Base-by-base conservation (phyloP, 78 protist species). In the Blattamonas nauphoetae region DNA sequence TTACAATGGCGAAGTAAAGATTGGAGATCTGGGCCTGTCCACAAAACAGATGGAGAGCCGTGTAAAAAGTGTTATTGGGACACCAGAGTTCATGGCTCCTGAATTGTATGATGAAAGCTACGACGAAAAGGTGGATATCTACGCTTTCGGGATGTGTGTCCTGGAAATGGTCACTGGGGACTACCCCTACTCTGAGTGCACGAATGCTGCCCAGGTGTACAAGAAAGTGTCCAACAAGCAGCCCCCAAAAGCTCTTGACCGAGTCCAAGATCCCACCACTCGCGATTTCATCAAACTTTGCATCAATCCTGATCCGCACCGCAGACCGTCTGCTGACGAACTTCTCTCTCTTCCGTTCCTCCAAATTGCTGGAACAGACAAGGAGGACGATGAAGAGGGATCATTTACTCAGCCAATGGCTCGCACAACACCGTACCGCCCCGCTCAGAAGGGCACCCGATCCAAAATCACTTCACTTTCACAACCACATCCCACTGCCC, bases 51-150 rank as follows among this genome's bases (percentile, higher is more conserved):
- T 29, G 0, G 43, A 41, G 42, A 5, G 77, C 21, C 45, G 55
- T 3, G 84, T 88, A 2, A 45, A 42, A 41, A 64, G 83, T 1
- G 79, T 85, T 6, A 71, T 89, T 33, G 95, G 96, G 1, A 96
- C 98, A 0, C 97, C 97, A 3, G 96, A 95, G 80, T 96, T 95
- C 84, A 95, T 96, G 97, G 97, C 97, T 29, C 97, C 97, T 0
- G 98, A 96, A 84, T 36, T 95, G 92, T 94, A 90, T 91, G 93
- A 89, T 0, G 96, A 94, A 79, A 4, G 38, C 34, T 96, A 96
- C 89, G 85, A 87, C 33, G 90, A 93, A 79, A 87, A 78, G 63
- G 96, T 96, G 21, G 98, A 96, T 78, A 87, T 96, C 3, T 96
- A 93, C 44, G 89, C 96, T 45, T 95, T 96, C 34, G 98, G 98